phyloP scores from a whole-genome alignment of 2,329 filamentous ascomycete species.

The Verticillium zaregamsianum region DNA sequence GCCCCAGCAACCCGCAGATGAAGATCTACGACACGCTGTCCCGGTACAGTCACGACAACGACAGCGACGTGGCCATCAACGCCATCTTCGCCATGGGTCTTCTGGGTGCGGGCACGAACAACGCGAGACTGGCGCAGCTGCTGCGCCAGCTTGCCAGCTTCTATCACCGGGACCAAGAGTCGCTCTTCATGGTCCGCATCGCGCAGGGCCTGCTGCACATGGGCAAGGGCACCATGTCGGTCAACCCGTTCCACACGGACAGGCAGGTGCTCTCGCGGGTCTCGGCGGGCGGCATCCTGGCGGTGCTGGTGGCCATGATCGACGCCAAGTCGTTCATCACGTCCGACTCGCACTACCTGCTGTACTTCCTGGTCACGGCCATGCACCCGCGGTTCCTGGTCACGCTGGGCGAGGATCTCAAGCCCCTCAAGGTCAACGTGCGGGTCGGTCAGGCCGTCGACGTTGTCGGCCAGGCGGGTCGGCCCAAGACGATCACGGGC shows the following conservation, averaged over 20 bases:
- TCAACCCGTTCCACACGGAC: slow-evolving; percentile 99
- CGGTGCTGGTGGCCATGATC: slow-evolving; percentile 88
- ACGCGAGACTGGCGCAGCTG: slow-evolving; percentile 90
- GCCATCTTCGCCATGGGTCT: slow-evolving; percentile 99
- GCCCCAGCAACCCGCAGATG: slow-evolving; percentile 98
- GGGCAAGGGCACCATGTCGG: slow-evolving; percentile 94
- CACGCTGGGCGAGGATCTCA: slow-evolving; percentile 89
- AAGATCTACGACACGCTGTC: slow-evolving; percentile 99
- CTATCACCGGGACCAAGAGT: slow-evolving; percentile 94
- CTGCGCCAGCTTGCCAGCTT: slow-evolving; percentile 94
- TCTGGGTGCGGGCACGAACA: slow-evolving; percentile 94
- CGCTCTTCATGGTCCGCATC: slow-evolving; percentile 98
- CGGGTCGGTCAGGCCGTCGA: slow-evolving; percentile 97
- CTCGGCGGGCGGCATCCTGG: slow-evolving; percentile 80
- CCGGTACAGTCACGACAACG: slow-evolving; percentile 96
- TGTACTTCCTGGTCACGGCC: slow-evolving; percentile 94
- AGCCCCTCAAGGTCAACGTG: slow-evolving; percentile 92
- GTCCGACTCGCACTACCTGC: slow-evolving; percentile 74
- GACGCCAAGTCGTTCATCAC: slow-evolving; percentile 84
- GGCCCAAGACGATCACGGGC: slow-evolving; percentile 97
- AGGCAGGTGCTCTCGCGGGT: slow-evolving; percentile 92
- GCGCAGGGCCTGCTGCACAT: slow-evolving; percentile 96
- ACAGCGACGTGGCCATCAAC: slow-evolving; percentile 96
- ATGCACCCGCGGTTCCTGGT: slow-evolving; percentile 97
- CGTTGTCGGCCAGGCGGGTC: slow-evolving; percentile 92